phyloP scores from a whole-genome alignment of 2,329 filamentous ascomycete species.

The Talaromyces pinophilus region DNA sequence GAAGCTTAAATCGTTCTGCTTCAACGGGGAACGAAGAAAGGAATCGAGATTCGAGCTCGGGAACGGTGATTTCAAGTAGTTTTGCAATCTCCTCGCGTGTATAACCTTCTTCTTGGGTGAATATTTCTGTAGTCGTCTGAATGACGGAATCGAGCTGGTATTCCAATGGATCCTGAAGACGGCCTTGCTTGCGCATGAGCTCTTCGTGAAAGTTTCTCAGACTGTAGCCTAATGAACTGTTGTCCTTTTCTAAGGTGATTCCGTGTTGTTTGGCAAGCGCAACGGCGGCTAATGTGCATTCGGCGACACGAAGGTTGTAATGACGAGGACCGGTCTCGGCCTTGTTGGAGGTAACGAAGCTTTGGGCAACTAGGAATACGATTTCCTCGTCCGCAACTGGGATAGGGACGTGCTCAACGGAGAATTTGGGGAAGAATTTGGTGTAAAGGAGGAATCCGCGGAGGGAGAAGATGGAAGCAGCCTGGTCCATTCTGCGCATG shows the following conservation, averaged over 20 bases:
- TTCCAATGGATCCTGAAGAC: slow-evolving; percentile 53
- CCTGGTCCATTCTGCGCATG: slow-evolving; percentile 81
- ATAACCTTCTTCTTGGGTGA: slow-evolving; percentile 80
- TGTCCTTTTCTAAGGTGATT: slow-evolving; percentile 71
- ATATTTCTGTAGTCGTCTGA: slow-evolving; percentile 66
- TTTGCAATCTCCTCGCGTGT: slow-evolving; percentile 80
- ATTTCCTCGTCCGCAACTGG: slow-evolving; percentile 79
- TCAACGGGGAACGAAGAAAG: slow-evolving; percentile 87
- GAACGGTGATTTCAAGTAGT: slow-evolving; percentile 67
- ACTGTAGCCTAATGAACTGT: slow-evolving; percentile 77
- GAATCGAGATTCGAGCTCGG: slow-evolving; percentile 74
- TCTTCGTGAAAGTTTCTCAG: slow-evolving; percentile 84
- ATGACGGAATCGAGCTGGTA: slow-evolving; percentile 75
- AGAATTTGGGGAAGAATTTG: slow-evolving; percentile 78
- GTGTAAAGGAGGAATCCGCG: slow-evolving; percentile 86
- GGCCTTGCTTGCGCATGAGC: slow-evolving; percentile 63
- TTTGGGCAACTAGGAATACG: slow-evolving; percentile 91
- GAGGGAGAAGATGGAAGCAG: slow-evolving; percentile 89
- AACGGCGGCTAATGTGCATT: slow-evolving; percentile 83
- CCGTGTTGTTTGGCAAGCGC: slow-evolving; percentile 62
- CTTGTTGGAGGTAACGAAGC: slow-evolving; percentile 91
- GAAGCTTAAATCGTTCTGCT: slow-evolving; percentile 81
- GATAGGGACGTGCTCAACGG: slow-evolving; percentile 75
- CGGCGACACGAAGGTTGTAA: slow-evolving; percentile 96
- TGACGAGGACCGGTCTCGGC: slow-evolving; percentile 88